These are phyloP conservation scores for Obelidium mucronatum DNA, from an alignment of 192 early-diverging fungal species.

Conservation along the genomic window DNA sequence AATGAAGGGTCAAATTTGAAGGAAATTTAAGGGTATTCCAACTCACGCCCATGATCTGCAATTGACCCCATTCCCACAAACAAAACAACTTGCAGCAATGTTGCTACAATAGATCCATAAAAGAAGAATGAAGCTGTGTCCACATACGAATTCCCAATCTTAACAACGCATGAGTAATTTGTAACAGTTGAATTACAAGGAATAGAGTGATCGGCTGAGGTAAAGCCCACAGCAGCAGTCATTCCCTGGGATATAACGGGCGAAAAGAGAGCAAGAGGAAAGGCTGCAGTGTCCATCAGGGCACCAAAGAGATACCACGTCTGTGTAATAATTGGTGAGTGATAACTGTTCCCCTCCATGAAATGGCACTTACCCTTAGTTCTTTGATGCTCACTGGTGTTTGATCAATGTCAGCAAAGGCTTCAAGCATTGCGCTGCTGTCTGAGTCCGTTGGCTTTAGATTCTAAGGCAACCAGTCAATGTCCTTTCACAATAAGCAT, in stretches of 20 bases:
- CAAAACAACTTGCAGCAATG: slow-evolving; percentile 38
- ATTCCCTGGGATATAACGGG: slow-evolving; percentile 42
- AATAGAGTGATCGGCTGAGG: slow-evolving; percentile 4
- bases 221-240: slow-evolving; percentile 19
- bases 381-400: not conserved
- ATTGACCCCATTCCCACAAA: slow-evolving; percentile 44
- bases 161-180: slow-evolving; percentile 36
- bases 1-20: not conserved
- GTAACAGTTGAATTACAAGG: slow-evolving; percentile 38
- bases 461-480: no score
- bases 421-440: no score
- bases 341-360: not conserved
- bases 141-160: slow-evolving; percentile 25
- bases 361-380: no score
- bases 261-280: slow-evolving; percentile 35
- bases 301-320: slow-evolving; percentile 23
- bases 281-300: not conserved
- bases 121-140: slow-evolving; percentile 42
- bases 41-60: slow-evolving; percentile 48
- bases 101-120: slow-evolving; percentile 40
- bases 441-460: no score
- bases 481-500: no score
- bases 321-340: not conserved
- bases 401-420: slow-evolving; percentile 1
- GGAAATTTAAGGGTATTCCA: not conserved